Percentiles rank a stretch among this genome's conserved stretches.
Conservation (phyloP, 108 stramenopile genomes). For the Cyclotella baltica region DNA sequence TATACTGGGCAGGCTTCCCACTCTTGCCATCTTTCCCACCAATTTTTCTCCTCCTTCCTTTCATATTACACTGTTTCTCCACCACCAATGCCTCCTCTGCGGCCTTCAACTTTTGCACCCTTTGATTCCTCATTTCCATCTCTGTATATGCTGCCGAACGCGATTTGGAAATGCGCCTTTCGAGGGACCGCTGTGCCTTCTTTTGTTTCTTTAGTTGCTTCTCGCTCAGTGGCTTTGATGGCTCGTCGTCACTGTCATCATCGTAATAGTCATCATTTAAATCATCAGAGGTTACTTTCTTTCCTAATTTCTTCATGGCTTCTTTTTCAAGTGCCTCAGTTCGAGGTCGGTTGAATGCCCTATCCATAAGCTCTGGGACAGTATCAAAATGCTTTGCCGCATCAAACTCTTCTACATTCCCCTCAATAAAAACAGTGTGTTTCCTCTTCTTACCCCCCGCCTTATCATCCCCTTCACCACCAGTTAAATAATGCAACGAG, state of each 20-base stretch:
- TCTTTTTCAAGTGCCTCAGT: constrained; percentile 30
- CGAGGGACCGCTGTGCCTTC: constrained; percentile 51
- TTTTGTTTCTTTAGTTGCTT: constrained; percentile 52
- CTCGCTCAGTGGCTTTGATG: constrained; percentile 23
- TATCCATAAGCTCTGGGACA: constrained; percentile 80
- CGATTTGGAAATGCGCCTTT: constrained; percentile 67
- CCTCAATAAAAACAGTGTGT: constrained; percentile 86
- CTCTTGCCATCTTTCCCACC: constrained; percentile 54
- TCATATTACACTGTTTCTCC: constrained; percentile 80
- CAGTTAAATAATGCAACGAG: constrained; percentile 76
- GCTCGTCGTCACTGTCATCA: constrained; percentile 40
- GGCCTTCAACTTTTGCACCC: constrained; percentile 62
- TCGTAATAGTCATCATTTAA: constrained; percentile 45
- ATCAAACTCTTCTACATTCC: constrained; percentile 78
- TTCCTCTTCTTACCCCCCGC: constrained; percentile 52
- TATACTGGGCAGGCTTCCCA: constrained; percentile 79
- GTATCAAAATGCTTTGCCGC: constrained; percentile 91
- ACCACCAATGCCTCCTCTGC: constrained; percentile 84
- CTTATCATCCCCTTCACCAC: constrained; percentile 39
- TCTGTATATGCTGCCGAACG: constrained; percentile 80
- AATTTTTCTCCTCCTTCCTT: constrained; percentile 80
- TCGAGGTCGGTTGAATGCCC: constrained; percentile 89
- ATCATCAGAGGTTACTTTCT: constrained; percentile 21
- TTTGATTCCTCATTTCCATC: constrained; percentile 78
- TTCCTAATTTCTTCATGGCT: constrained; percentile 51